phyloP scores from a whole-genome alignment of 2,329 filamentous ascomycete genomes.

The Cladorrhinum sp. region DNA sequence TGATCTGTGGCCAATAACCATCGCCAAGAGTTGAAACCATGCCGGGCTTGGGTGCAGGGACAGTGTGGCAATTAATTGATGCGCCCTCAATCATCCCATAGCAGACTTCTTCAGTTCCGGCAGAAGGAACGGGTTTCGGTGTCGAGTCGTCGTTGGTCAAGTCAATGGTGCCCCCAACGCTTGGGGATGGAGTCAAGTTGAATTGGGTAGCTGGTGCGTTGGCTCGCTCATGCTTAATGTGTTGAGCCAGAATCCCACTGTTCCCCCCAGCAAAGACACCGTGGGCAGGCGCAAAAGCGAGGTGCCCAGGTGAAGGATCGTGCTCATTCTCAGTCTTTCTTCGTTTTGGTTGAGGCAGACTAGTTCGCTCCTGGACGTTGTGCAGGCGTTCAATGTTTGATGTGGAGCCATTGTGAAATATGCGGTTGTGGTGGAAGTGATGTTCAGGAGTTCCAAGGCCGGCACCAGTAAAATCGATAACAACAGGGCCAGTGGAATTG shows the following conservation, averaged over 20 bases:
- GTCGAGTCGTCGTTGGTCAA: conserved; percentile 57
- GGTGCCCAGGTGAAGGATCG: conserved; percentile 28
- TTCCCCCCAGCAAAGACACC: conserved; percentile 45
- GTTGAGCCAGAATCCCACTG: conserved; percentile 60
- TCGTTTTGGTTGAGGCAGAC: conserved; percentile 61
- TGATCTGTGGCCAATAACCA: conserved; percentile 68
- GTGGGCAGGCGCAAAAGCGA: conserved; percentile 31
- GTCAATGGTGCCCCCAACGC: conserved; percentile 50
- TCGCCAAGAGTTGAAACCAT: conserved; percentile 56
- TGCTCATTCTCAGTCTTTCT: conserved; percentile 59
- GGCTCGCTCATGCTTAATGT: conserved; percentile 58
- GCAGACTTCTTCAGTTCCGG: conserved; percentile 66
- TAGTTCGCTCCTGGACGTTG: conserved; percentile 64
- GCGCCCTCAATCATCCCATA: conserved; percentile 72
- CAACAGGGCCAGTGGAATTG: conserved; percentile 34
- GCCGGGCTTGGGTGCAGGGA: conserved; percentile 67
- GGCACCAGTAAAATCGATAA: conserved; percentile 31
- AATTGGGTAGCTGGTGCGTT: conserved; percentile 38
- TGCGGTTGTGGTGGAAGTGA: conserved; percentile 8
- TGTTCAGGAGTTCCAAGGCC: conserved; percentile 29
- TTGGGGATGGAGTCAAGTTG: conserved; percentile 17
- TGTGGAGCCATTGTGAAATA: conserved; percentile 44
- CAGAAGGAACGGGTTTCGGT: conserved; percentile 37
- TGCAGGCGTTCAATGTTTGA: conserved; percentile 73
- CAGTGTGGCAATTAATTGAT: conserved; percentile 61